Evolutionary conservation across 768 basidiomycete species (phyloP).

Genomic region (Mrakia blollopis): DNA sequence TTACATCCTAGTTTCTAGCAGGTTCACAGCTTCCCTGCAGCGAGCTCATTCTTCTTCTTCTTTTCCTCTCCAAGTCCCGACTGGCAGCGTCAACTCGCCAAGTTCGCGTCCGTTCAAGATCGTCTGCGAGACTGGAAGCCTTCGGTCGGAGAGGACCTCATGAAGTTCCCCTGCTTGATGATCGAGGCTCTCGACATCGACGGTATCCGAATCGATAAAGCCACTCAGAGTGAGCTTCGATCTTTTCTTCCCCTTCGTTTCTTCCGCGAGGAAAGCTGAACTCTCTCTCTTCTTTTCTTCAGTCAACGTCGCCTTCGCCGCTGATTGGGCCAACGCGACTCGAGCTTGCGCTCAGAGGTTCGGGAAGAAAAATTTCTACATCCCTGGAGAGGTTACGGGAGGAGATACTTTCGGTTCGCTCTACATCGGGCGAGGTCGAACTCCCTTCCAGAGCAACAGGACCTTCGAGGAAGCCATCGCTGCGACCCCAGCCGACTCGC

Average conservation of each 20-base stretch:
- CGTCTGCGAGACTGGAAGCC: conserved; percentile 90
- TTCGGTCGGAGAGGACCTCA: conserved; percentile 65
- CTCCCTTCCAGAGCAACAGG: conserved; percentile 65
- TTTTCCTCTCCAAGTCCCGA: conserved; percentile 39
- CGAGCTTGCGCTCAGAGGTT: conserved; percentile 65
- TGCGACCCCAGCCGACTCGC: conserved; percentile 55
- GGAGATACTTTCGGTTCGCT: conserved; percentile 80
- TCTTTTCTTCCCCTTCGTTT: too few species aligned
- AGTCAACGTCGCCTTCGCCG: conserved; percentile 73
- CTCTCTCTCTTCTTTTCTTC: too few species aligned
- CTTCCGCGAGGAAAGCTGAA: too few species aligned
- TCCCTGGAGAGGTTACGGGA: conserved; percentile 90
- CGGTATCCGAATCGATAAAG: conserved; percentile 91
- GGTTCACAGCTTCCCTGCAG: too few species aligned
- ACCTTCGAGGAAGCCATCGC: conserved; percentile 64
- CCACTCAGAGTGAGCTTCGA: conserved; percentile 56
- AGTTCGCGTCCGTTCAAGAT: conserved; percentile 93
- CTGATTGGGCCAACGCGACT: conserved; percentile 67
- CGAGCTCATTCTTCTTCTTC: neutral
- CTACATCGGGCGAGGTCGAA: conserved; percentile 85
- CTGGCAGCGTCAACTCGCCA: conserved; percentile 82
- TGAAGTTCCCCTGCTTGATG: conserved; percentile 73
- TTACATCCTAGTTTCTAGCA: conserved; percentile 39
- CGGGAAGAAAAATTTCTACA: conserved; percentile 81
- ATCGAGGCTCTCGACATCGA: conserved; percentile 85